phyloP scores from a whole-genome alignment of 495 filamentous ascomycete species.

The Thozetella sp. region DNA sequence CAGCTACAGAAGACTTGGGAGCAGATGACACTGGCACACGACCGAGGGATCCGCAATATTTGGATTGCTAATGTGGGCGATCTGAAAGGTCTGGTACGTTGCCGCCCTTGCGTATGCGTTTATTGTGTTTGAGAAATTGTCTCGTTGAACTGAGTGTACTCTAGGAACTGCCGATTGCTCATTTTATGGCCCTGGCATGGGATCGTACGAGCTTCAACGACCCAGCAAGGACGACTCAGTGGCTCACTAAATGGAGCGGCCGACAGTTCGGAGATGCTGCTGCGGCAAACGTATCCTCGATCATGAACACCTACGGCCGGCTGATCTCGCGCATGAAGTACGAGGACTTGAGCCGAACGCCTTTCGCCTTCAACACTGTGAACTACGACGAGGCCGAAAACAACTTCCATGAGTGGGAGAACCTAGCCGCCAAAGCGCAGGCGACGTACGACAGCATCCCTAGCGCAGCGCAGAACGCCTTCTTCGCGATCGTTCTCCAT shows the following conservation, averaged over 20 bases:
- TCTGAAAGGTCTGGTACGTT: constrained; percentile 54
- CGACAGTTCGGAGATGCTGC: constrained; percentile 28
- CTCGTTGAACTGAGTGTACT: neutral
- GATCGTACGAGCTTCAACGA: constrained; percentile 45
- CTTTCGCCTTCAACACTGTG: constrained; percentile 53
- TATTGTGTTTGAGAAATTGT: neutral
- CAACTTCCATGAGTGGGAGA: constrained; percentile 56
- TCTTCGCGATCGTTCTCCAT: constrained; percentile 65
- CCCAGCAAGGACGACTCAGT: constrained; percentile 43
- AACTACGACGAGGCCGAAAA: constrained; percentile 67
- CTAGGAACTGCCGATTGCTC: constrained; percentile 54
- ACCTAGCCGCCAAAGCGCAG: constrained; percentile 47
- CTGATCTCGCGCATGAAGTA: constrained; percentile 61
- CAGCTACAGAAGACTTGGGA: constrained; percentile 56
- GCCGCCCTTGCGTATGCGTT: neutral
- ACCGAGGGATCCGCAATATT: constrained; percentile 56
- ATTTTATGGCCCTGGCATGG: constrained; percentile 64
- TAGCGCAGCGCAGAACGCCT: constrained; percentile 40
- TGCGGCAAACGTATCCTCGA: constrained; percentile 34
- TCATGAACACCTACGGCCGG: constrained; percentile 59
- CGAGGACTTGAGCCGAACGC: constrained; percentile 54
- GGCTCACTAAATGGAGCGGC: constrained; percentile 49
- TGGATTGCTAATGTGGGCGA: constrained; percentile 74
- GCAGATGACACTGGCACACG: constrained; percentile 55
- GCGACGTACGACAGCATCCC: constrained; percentile 45